Percentiles rank a stretch among this genome's conserved stretches.
Evolutionary conservation across 495 filamentous ascomycete species (phyloP).

Genomic region (Aspergillus steynii): DNA sequence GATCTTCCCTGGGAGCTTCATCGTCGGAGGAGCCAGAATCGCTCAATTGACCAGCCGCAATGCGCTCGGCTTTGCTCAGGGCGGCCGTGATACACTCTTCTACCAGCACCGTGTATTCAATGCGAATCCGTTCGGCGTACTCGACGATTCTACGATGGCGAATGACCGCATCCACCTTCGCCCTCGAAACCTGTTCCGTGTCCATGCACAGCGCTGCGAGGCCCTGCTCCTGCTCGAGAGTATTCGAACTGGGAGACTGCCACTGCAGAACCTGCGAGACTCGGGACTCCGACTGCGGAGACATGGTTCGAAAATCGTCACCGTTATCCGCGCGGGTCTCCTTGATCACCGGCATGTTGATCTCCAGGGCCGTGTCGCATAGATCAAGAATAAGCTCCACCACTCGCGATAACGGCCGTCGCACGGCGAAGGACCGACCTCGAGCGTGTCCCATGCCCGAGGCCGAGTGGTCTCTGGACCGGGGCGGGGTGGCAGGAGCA

Average conservation of each 20-base stretch:
- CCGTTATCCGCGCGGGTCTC: constrained; percentile 65
- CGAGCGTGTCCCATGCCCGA: constrained; percentile 71
- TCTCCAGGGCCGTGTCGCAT: constrained; percentile 93
- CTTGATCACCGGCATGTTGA: constrained; percentile 89
- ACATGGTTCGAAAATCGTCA: constrained; percentile 82
- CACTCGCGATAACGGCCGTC: constrained; percentile 84
- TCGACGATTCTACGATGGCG: constrained; percentile 92
- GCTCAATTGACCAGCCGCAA: constrained; percentile 80
- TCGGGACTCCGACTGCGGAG: constrained; percentile 89
- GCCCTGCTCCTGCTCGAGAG: constrained; percentile 92
- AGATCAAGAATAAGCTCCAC: constrained; percentile 93
- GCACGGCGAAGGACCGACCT: constrained; percentile 80
- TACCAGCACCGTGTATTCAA: constrained; percentile 87
- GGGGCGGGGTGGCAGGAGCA: constrained; percentile 66
- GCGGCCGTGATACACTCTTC: constrained; percentile 94
- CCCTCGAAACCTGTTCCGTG: constrained; percentile 75
- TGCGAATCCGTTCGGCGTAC: constrained; percentile 91
- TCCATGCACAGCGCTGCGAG: constrained; percentile 84
- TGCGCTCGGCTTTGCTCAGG: constrained; percentile 83
- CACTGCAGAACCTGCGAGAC: constrained; percentile 92
- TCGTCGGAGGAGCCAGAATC: constrained; percentile 63
- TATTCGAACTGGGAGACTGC: constrained; percentile 89
- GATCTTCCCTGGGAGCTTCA: constrained; percentile 40
- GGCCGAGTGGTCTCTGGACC: constrained; percentile 79
- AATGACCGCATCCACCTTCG: constrained; percentile 89